Conservation (phyloP, 1,284 basidiomycete species). For the Rhodotorula sp. region DNA sequence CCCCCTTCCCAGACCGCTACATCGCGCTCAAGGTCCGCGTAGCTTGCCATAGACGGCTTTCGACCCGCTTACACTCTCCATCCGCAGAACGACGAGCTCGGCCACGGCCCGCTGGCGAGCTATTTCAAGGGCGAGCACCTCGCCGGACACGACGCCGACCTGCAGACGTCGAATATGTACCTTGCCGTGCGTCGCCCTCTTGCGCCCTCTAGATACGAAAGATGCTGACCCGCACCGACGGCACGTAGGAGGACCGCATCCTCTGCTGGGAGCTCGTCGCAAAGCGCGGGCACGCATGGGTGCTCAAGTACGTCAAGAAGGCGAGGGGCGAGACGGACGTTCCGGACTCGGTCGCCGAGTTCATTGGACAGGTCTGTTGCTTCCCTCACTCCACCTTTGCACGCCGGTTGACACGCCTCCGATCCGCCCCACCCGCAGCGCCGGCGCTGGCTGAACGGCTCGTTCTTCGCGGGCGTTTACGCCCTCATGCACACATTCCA, state of each 20-base stretch:
- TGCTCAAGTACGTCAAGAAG: conserved; percentile 88
- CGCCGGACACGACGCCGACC: conserved; percentile 64
- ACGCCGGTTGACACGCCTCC: background rate
- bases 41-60: too few species aligned
- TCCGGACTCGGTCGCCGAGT: conserved; percentile 89
- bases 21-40: conserved; percentile 69
- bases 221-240: background rate
- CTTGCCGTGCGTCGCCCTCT: conserved; percentile 57
- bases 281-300: conserved; percentile 85
- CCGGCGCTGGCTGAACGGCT: conserved; percentile 62
- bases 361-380: conserved; percentile 70
- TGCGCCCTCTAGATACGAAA: too few species aligned
- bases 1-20: conserved; percentile 67
- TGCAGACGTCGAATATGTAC: conserved; percentile 35
- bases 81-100: conserved; percentile 70
- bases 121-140: conserved; percentile 96
- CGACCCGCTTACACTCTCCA: too few species aligned
- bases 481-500: conserved; percentile 69
- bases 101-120: conserved; percentile 83
- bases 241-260: conserved; percentile 67
- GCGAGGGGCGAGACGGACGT: conserved; percentile 97
- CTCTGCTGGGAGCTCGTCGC: conserved; percentile 96
- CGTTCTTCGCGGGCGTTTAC: conserved; percentile 84
- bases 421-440: background rate
- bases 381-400: background rate